Evolutionary conservation across 2,329 filamentous ascomycete species (phyloP), one percentile per base, ranked within the genome.

Genomic region (Neonectria neomacrospora): DNA sequence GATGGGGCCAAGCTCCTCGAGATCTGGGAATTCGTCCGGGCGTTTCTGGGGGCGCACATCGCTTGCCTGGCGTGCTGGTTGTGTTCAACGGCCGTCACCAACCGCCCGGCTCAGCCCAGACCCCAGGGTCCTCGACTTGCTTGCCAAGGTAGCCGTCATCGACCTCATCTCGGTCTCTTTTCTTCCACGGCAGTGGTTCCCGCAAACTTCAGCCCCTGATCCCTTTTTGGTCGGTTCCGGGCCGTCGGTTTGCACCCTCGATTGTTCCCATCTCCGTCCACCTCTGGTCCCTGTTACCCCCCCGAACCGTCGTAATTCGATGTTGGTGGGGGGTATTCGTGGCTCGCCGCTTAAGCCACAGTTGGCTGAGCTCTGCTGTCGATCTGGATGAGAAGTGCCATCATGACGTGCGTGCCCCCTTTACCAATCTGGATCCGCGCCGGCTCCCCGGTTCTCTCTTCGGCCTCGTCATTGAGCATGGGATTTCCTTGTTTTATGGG

Each of bases 351-450:
- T 61, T 53, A 62, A 73, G 69, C 71, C 64, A 73, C 70, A 67
- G 54, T 63, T 61, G 67, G 64, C 62, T 64, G 68, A 61, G 62
- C 59, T 65, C 61, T 65, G 61, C 59, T 65, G 62, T 67, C 57
- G 67, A 71, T 71, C 68, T 58, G 53, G 58, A 59, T 63, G 58
- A 52, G 50, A 60, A 64, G 54, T 55, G 60, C 63, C 56, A 61
- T 59, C 63, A 69, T 73, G 70, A 69, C 68, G 65, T 71, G 70
- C 63, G 65, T 67, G 67, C 68, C 59, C 66, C 61, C 58, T 69
- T 68, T 69, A 63, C 66, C 58, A 71, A 70, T 67, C 68, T 67
- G 65, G 71, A 67, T 61, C 62, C 61, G 34, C 63, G 61, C 63
- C 67, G 58, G 62, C 59, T 63, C 67, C 63, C 63, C 66, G 67